Evolutionary conservation across 257 asterid genomes (phyloP).

Genomic region (Apocynum venetum): DNA sequence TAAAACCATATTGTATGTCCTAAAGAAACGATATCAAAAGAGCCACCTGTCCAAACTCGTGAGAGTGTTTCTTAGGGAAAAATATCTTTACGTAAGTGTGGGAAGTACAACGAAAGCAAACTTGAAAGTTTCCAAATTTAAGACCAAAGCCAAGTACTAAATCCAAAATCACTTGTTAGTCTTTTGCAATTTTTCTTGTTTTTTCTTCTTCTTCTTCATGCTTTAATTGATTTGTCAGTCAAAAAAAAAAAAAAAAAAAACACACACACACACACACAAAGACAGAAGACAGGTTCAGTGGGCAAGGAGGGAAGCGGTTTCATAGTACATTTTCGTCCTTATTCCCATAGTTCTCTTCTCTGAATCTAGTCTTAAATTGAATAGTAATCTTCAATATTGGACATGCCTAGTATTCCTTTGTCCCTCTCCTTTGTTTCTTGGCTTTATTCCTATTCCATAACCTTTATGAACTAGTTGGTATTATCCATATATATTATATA

Average conservation of each 20-base stretch:
- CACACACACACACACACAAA: too few relatives aligned
- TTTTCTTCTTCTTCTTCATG: not conserved
- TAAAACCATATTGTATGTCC: too few relatives aligned
- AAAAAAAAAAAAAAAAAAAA: constrained; percentile 7
- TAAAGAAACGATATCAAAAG: too few relatives aligned
- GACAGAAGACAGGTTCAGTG: not conserved
- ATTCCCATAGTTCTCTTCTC: constrained; percentile 16
- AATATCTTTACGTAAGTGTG: too few relatives aligned
- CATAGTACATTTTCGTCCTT: constrained; percentile 23
- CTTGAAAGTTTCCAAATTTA: not conserved
- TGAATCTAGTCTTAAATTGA: not conserved
- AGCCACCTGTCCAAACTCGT: too few relatives aligned
- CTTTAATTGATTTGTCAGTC: constrained; percentile 4
- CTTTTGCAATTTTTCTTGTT: not conserved
- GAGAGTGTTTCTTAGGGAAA: too few relatives aligned
- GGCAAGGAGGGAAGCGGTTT: not conserved
- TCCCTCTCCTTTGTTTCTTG: not conserved
- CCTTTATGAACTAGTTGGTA: too few relatives aligned
- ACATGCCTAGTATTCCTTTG: too few relatives aligned
- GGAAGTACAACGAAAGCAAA: not conserved
- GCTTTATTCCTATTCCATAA: not conserved
- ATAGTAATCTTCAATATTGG: too few relatives aligned
- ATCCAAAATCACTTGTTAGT: constrained; percentile 10
- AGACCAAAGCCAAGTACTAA: constrained; percentile 6
- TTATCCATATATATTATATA: too few relatives aligned